These are phyloP conservation scores for Pachyrhizus erosus DNA, from an alignment of 306 rosid genomes.

Conservation along the genomic window DNA sequence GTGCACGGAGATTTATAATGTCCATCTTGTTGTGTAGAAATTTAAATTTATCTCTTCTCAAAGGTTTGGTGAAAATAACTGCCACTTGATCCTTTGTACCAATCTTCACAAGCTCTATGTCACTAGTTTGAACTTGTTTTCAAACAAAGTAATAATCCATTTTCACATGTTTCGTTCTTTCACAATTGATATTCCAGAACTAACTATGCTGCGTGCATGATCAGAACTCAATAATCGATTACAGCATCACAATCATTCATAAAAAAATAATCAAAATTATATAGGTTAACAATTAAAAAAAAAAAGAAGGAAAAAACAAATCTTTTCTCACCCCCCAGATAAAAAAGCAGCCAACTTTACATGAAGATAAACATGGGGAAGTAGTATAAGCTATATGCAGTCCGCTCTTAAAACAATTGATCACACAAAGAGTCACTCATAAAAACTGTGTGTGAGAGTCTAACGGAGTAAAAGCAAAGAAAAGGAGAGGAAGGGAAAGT, in stretches of 20 bases:
- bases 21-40: no score
- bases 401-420: neutral
- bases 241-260: constrained; percentile 25
- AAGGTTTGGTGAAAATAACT: no score
- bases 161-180: no score
- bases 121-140: no score
- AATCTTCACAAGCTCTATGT: no score
- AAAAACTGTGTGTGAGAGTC: neutral
- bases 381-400: neutral
- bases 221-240: constrained; percentile 10
- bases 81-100: no score
- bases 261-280: no score
- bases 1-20: no score
- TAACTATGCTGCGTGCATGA: neutral
- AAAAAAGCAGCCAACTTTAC: constrained; percentile 37
- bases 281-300: no score
- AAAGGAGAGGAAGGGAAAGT: neutral
- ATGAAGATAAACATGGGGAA: constrained; percentile 23
- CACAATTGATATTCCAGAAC: constrained; percentile 8
- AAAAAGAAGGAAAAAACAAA: neutral
- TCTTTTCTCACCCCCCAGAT: constrained; percentile 26
- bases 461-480: constrained; percentile 8
- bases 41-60: no score
- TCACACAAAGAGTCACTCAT: neutral
- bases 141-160: no score